Evolutionary conservation across 2,329 filamentous ascomycete species (phyloP), one percentile per base, ranked within the genome.

Genomic region (Talaromyces islandicus): DNA sequence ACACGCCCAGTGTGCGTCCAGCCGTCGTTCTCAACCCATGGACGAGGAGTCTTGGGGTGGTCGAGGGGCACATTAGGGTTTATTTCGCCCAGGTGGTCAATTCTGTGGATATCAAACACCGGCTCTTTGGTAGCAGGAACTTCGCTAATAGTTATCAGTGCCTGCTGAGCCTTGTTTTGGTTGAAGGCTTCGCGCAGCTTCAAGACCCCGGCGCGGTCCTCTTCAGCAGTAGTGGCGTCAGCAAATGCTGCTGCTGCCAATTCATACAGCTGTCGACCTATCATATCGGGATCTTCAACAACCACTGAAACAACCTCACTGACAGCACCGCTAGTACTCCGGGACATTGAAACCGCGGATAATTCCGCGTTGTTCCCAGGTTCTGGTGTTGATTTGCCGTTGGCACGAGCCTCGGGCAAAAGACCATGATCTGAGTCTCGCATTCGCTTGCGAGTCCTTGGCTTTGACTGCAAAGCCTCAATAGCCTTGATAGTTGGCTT

Each of bases 401-500:
- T 53, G 5, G 27, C n/a, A 10, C 32, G n/a, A 27, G 52, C 2
- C 19, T 55, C 60, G n/a, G 7, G 6, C 7, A 41, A 38, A 24
- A 54, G 12, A 50, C 48, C 38, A 4, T 60, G 58, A 12, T 62
- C 43, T 25, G 59, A 62, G 38, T 60, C 55, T 25, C 58, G 58
- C 35, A 62, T 58, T 30, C 60, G 60, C 51, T 62, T 65, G 32
- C 60, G 63, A 51, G 55, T 57, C 54, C 59, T 61, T 55, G 58
- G 62, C 38, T 64, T 62, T 41, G 60, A 63, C 51, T 65, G 60
- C 38, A 65, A 54, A 46, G 70, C 66, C 62, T 73, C 71, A 21
- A 69, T 64, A 7, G 71, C 70, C 30, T 69, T 68, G 21, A 62
- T 61, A 3, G 70, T 72, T 19, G 69, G 69, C 53, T 71, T 71